Evolutionary conservation across 1,139 yeast genomes (phyloP).

Genomic region (Magnusiomyces tetraspermus): DNA sequence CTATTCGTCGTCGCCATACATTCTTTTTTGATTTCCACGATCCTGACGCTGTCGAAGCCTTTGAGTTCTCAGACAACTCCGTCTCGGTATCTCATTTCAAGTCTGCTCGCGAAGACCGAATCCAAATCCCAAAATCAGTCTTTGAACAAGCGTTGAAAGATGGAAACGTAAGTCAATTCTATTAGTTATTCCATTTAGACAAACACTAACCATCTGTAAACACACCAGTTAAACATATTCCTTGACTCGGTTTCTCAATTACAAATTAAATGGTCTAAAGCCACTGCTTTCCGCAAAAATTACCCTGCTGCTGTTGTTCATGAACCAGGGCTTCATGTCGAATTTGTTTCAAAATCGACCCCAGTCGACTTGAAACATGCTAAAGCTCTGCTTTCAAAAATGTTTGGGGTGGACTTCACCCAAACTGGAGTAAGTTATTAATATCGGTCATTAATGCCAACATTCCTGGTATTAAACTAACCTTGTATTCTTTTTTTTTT

Average conservation of each 20-base stretch:
- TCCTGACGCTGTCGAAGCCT: conserved; percentile 15
- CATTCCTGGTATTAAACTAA: not conserved
- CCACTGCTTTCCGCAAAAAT: conserved; percentile 14
- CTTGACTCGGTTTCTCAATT: conserved; percentile 13
- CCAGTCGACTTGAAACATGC: conserved; percentile 4
- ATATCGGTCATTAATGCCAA: not conserved
- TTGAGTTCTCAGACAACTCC: conserved; percentile 13
- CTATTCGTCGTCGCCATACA: conserved; percentile 22
- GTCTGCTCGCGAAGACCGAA: conserved; percentile 22
- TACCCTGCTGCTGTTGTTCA: conserved; percentile 26
- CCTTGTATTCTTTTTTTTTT: not conserved
- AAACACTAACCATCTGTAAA: too few relatives aligned
- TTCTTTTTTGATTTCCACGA: conserved; percentile 22
- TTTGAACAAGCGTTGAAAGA: not conserved
- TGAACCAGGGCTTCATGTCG: conserved; percentile 27
- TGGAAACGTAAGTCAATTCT: conserved; percentile 2
- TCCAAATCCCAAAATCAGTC: conserved; percentile 19
- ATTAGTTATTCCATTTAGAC: not conserved
- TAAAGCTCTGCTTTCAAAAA: conserved; percentile 1
- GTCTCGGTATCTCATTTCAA: conserved; percentile 14
- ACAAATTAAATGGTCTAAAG: conserved; percentile 23
- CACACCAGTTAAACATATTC: too few relatives aligned
- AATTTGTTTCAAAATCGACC: conserved; percentile 12
- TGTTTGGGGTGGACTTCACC: conserved; percentile 9
- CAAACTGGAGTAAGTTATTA: not conserved